A percentile compares a stretch with the other conserved stretches of the same genome.
Evolutionary conservation across 1,284 basidiomycete species (phyloP).

Genomic region (Cutaneotrichosporon mucoides): DNA sequence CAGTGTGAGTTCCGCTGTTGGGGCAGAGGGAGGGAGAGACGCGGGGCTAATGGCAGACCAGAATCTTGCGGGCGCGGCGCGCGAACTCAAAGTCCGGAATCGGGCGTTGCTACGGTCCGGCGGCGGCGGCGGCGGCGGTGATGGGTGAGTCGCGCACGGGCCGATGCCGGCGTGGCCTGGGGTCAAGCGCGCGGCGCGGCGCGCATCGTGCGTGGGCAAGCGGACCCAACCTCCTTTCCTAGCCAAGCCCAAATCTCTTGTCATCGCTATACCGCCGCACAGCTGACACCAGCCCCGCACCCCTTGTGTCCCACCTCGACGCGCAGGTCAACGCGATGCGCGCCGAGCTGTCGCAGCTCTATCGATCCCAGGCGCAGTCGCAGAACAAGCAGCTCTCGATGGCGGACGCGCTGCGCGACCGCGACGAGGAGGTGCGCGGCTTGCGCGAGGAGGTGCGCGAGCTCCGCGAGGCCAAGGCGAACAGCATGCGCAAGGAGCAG

Average conservation of each 20-base stretch:
- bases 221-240: too few species aligned
- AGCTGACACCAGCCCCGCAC: slow-evolving; percentile 32
- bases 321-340: slow-evolving; percentile 84
- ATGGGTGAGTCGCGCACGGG: slow-evolving; percentile 54
- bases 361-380: slow-evolving; percentile 78
- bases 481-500: slow-evolving; percentile 24
- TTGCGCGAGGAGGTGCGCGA: slow-evolving; percentile 81
- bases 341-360: slow-evolving; percentile 85
- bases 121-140: slow-evolving; percentile 39
- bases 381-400: slow-evolving; percentile 92
- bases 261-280: too few species aligned
- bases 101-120: slow-evolving; percentile 61
- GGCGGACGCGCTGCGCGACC: slow-evolving; percentile 88
- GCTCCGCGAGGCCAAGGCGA: slow-evolving; percentile 67
- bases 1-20: slow-evolving; percentile 59
- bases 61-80: slow-evolving; percentile 80
- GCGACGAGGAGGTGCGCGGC: slow-evolving; percentile 76
- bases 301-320: slow-evolving; percentile 82
- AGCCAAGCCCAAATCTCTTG: too few species aligned
- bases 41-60: slow-evolving; percentile 59
- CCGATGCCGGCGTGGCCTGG: neutral
- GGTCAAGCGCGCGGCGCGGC: too few species aligned
- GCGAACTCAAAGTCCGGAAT: slow-evolving; percentile 83
- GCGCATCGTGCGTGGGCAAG: too few species aligned
- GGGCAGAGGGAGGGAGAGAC: neutral